Evolutionary conservation across 2,329 filamentous ascomycete genomes (phyloP).

Genomic region (Phyllosticta citrichinensis): DNA sequence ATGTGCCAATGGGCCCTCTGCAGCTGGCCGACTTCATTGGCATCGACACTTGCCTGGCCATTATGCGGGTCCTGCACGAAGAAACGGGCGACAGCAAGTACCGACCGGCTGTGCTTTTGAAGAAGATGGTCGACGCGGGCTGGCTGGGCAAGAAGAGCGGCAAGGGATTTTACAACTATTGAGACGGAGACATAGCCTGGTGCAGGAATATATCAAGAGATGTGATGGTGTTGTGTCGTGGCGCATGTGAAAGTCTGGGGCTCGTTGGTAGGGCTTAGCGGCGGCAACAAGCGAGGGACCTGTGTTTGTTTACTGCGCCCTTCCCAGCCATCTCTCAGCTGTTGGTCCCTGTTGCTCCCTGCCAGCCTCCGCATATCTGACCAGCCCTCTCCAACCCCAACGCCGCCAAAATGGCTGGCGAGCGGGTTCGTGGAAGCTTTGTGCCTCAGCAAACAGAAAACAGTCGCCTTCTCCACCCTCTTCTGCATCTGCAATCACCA

Average conservation of each 20-base stretch:
- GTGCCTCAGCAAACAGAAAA: not conserved
- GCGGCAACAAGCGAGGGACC: constrained; percentile 6
- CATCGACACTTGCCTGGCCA: constrained; percentile 87
- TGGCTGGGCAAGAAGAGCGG: constrained; percentile 97
- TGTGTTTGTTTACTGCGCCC: not conserved
- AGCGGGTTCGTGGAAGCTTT: not conserved
- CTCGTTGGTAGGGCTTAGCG: constrained; percentile 8
- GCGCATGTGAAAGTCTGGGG: constrained; percentile 2
- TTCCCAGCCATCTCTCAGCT: constrained; percentile 1
- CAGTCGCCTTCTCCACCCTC: not conserved
- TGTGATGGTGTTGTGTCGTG: not conserved
- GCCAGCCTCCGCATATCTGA: constrained; percentile 5
- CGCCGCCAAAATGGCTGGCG: not conserved
- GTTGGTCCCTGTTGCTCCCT: not conserved
- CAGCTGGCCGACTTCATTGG: constrained; percentile 95
- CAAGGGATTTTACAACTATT: constrained; percentile 91
- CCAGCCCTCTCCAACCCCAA: not conserved
- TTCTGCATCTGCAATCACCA: not conserved
- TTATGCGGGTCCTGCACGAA: constrained; percentile 88
- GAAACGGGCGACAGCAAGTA: constrained; percentile 97
- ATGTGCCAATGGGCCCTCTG: constrained; percentile 95
- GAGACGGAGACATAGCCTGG: not conserved
- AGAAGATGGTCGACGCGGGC: constrained; percentile 95
- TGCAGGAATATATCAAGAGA: too few relatives aligned
- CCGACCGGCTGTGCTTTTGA: constrained; percentile 72